Evolutionary conservation across 129 eudicot genomes (phyloP).

Genomic region (Tagetes patula): DNA sequence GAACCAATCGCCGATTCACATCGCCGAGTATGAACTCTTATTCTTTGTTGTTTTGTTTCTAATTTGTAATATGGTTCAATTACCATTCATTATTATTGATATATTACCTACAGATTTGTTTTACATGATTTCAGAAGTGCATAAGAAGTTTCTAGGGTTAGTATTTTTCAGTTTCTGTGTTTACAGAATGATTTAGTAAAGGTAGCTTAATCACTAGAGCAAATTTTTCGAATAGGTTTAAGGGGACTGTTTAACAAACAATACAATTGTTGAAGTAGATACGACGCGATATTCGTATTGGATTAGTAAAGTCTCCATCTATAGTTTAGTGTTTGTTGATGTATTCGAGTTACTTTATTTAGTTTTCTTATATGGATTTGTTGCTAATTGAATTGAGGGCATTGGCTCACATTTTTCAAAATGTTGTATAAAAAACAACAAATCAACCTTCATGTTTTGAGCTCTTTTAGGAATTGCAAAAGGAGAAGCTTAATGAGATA

Average conservation of each 20-base stretch:
- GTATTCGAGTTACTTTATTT: background rate
- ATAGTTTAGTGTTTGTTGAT: background rate
- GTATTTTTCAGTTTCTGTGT: background rate
- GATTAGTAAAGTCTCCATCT: background rate
- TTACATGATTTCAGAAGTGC: too few relatives aligned
- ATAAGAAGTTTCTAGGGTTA: background rate
- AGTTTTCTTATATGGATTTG: background rate
- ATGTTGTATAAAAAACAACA: too few relatives aligned
- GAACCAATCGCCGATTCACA: conserved; percentile 52
- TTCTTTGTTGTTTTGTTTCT: background rate
- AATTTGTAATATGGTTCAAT: background rate
- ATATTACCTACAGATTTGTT: too few relatives aligned
- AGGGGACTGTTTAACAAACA: background rate
- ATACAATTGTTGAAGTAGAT: background rate
- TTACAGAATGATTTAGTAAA: background rate
- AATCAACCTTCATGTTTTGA: too few relatives aligned
- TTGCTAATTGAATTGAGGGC: too few relatives aligned
- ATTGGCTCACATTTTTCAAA: too few relatives aligned
- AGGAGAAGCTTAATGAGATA: too few relatives aligned
- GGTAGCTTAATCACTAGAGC: background rate
- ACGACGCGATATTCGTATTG: too few relatives aligned
- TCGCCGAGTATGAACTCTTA: conserved; percentile 54
- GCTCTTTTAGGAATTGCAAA: too few relatives aligned
- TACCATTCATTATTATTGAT: too few relatives aligned
- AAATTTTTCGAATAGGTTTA: background rate